Conservation (phyloP, 768 basidiomycete species). For the Auriculariales sp. region DNA sequence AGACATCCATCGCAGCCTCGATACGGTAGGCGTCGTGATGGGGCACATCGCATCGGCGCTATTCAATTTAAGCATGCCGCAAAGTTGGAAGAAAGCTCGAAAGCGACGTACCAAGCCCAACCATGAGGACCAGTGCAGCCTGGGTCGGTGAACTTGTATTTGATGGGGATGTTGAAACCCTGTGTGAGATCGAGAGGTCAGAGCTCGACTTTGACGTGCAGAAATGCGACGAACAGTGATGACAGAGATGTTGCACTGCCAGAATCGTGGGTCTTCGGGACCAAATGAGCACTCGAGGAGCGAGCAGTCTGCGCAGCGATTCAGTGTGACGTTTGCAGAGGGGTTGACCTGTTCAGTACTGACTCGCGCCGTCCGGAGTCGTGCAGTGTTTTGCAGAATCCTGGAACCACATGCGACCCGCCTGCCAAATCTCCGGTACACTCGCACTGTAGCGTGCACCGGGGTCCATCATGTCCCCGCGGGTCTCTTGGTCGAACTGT, state of each 20-base stretch:
- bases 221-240: not conserved
- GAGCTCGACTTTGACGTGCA: too few species aligned
- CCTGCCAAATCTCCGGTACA: not conserved
- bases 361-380: not conserved
- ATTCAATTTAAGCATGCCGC: too few species aligned
- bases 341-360: not conserved
- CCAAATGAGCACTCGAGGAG: not conserved
- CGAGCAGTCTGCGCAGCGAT: not conserved
- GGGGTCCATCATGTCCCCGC: not conserved
- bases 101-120: not conserved
- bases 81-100: not conserved
- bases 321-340: not conserved
- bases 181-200: too few species aligned
- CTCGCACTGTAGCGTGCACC: not conserved
- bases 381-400: not conserved
- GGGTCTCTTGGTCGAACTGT: not conserved
- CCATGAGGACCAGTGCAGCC: not conserved
- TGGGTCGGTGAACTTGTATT: not conserved
- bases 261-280: not conserved
- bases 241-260: conserved; percentile 1
- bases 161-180: not conserved
- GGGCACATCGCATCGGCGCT: not conserved
- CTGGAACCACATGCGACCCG: not conserved
- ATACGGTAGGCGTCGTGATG: not conserved
- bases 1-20: not conserved